phyloP scores from a whole-genome alignment of 1,139 yeast genomes.

The Taiozyma sp. region DNA sequence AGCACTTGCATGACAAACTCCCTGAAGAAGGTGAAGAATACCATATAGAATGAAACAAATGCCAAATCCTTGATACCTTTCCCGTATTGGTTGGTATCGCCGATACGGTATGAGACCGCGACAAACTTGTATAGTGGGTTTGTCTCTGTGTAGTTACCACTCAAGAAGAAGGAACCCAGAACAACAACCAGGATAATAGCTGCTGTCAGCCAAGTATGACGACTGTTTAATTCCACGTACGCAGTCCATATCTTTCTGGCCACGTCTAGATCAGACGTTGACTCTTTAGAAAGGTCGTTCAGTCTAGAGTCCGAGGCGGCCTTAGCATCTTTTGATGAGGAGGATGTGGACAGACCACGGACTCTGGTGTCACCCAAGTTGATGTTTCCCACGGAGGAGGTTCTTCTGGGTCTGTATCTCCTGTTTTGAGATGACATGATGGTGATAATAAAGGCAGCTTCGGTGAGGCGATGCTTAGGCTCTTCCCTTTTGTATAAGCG shows the following conservation, averaged over 20 bases:
- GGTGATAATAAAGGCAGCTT: background rate
- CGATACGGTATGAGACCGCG: conserved; percentile 59
- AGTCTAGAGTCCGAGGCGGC: conserved; percentile 26
- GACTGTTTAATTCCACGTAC: conserved; percentile 54
- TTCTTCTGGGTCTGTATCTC: conserved; percentile 25
- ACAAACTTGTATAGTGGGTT: conserved; percentile 67
- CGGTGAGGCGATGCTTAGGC: no score
- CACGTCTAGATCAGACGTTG: conserved; percentile 29
- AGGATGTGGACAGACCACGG: conserved; percentile 36
- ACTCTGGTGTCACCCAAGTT: conserved; percentile 53
- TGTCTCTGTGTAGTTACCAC: conserved; percentile 46
- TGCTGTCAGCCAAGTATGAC: conserved; percentile 81
- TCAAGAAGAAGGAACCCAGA: conserved; percentile 37
- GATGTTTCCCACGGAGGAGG: conserved; percentile 53
- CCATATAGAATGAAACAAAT: conserved; percentile 74
- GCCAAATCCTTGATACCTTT: conserved; percentile 82
- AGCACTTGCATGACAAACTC: conserved; percentile 86
- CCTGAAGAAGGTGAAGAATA: conserved; percentile 84
- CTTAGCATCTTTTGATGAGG: conserved; percentile 28
- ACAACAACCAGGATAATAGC: conserved; percentile 39
- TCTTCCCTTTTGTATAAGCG: background rate
- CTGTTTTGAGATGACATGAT: background rate
- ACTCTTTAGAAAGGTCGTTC: conserved; percentile 25
- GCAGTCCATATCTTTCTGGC: conserved; percentile 45
- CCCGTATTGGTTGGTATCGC: conserved; percentile 47